These are phyloP conservation scores for Heritiera fomes DNA, from an alignment of 345 rosid genomes.

Conservation along the genomic window DNA sequence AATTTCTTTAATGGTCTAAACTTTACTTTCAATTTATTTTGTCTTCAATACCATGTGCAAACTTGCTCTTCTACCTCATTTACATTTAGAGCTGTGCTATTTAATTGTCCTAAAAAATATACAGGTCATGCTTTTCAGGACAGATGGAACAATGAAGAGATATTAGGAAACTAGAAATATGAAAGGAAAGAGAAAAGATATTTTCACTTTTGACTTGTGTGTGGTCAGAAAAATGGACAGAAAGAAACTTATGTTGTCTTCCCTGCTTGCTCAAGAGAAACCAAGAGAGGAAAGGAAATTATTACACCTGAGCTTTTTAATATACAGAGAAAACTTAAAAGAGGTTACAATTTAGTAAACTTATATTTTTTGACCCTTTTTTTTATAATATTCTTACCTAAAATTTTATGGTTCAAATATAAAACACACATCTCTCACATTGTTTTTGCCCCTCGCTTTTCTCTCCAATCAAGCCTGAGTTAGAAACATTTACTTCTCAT, in stretches of 20 bases:
- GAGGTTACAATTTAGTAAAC: not conserved
- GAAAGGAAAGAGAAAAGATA: not conserved
- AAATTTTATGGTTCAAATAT: not conserved
- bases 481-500: not conserved
- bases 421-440: not conserved
- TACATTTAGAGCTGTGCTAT: not conserved
- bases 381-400: not conserved
- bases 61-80: not conserved
- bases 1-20: not conserved
- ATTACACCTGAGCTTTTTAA: not conserved
- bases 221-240: not conserved
- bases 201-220: not conserved
- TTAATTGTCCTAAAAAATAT: not conserved
- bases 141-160: not conserved
- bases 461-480: not conserved
- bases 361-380: not conserved
- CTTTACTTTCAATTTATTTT: not conserved
- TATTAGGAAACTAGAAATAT: not conserved
- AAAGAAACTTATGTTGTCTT: not conserved
- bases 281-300: not conserved
- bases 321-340: not conserved
- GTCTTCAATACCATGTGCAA: not conserved
- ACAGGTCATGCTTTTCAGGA: not conserved
- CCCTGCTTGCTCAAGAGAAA: not conserved
- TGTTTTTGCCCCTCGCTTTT: not conserved